These are phyloP conservation scores for Oryza glumipatula DNA, from an alignment of 176 grass and related monocot genomes.

Conservation along the genomic window DNA sequence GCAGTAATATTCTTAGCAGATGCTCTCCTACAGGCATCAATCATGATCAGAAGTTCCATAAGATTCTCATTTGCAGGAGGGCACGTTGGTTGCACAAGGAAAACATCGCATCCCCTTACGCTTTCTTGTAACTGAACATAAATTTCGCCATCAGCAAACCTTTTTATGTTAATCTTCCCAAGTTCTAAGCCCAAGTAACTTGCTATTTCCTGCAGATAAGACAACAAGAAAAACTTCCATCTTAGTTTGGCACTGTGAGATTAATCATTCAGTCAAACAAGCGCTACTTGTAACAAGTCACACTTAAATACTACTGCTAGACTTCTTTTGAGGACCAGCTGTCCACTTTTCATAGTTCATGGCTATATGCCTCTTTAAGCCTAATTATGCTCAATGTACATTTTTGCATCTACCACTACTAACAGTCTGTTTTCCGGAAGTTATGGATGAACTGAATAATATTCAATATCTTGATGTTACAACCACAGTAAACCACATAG, in stretches of 20 bases:
- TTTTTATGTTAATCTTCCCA: slow-evolving; percentile 94
- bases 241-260: background rate
- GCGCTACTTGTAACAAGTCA: background rate
- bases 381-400: slow-evolving; percentile 5
- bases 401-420: background rate
- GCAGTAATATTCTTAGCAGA: slow-evolving; percentile 98
- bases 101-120: slow-evolving; percentile 93
- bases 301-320: background rate
- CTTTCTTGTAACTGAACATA: slow-evolving; percentile 99
- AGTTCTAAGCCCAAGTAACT: slow-evolving; percentile 94
- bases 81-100: slow-evolving; percentile 89
- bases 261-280: background rate
- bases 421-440: background rate
- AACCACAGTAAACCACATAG: background rate
- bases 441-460: background rate
- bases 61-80: slow-evolving; percentile 99
- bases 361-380: slow-evolving; percentile 8
- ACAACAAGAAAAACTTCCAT: slow-evolving; percentile 23
- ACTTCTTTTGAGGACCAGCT: background rate
- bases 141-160: slow-evolving; percentile 96
- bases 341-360: background rate
- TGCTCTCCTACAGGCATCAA: slow-evolving; percentile 97
- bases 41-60: slow-evolving; percentile 97
- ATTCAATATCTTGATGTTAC: background rate
- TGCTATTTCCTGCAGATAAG: slow-evolving; percentile 82